Evolutionary conservation across 1,284 basidiomycete genomes (phyloP), one percentile per base, ranked within the genome.

Genomic region (Puccinia coronata): DNA sequence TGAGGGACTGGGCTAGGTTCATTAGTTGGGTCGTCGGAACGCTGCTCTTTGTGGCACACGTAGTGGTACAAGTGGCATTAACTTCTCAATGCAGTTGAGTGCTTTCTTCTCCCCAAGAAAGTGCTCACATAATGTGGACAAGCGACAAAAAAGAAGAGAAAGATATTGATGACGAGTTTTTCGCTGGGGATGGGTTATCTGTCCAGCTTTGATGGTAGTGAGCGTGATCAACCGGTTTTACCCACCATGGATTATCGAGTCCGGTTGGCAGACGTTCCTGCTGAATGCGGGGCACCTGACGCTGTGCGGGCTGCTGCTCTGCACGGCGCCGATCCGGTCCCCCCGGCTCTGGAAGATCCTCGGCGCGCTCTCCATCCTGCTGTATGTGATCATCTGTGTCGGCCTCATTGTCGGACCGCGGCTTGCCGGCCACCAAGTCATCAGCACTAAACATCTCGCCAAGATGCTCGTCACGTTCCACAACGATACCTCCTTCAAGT

Each of bases 21-120:
- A 73, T 80, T 39, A 73, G 70, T 34, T 80, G 79, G 79, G 23
- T 80, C 16, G 69, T 80, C 18, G 79, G 79, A 4, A 80, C 70
- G 8, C 31, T 80, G 28, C 69, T 80, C 8, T 80, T 80, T 73
- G 57, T 80, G 20, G 69, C 70, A 25, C 79, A 80, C 53, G 79
- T 80, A 12, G 65, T 80, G 23, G 63, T 80, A n/a, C 77, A 80
- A 59, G 77, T 80, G 2, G 77, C 77, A 8, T 25, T 80, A 43
- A 80, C 77, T 49, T 80, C 77, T 43, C 77, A 80, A 61, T 80
- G 49, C 31, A 80, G 77, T 80, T 75, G 65, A 80, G 77, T 70
- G 18, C 36, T 69, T 79, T 31, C 8, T 71, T 25, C n/a, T n/a
- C 55, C 43, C 43, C 8, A 47, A 47, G 16, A 57, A n/a, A n/a